Percentiles rank a stretch among this genome's conserved stretches.
These are phyloP conservation scores for Lagenaria siceraria DNA, from an alignment of 306 rosid genomes.

Conservation along the genomic window DNA sequence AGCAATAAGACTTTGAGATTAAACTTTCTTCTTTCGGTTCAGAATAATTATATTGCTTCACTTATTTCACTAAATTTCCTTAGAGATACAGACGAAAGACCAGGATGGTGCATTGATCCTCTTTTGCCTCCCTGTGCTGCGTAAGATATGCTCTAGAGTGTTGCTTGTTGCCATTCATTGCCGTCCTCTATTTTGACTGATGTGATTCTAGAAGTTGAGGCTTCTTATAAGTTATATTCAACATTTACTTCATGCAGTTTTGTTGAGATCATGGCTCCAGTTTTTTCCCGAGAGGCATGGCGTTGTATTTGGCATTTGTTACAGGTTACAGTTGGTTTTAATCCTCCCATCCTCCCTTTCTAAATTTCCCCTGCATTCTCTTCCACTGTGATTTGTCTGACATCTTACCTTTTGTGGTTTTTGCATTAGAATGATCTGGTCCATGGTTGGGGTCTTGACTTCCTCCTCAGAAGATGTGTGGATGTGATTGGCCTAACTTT, in stretches of 20 bases:
- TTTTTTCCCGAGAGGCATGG: constrained; percentile 95
- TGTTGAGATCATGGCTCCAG: constrained; percentile 99
- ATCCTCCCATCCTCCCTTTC: background rate
- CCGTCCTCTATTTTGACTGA: background rate
- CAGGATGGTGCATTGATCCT: constrained; percentile 95
- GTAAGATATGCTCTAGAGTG: constrained; percentile 28
- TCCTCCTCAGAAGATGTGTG: constrained; percentile 84
- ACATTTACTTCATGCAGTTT: constrained; percentile 62
- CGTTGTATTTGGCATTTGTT: constrained; percentile 98
- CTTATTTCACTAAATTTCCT: constrained; percentile 7
- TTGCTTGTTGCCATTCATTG: background rate
- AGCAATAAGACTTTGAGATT: constrained; percentile 3
- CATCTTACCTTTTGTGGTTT: background rate
- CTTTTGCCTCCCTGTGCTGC: constrained; percentile 97
- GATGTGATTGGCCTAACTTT: constrained; percentile 36
- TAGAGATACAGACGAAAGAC: constrained; percentile 75
- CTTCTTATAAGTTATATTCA: background rate
- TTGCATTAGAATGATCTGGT: constrained; percentile 77
- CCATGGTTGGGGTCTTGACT: constrained; percentile 99
- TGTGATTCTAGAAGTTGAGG: background rate
- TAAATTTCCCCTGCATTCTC: constrained; percentile 8
- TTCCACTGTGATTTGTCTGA: background rate
- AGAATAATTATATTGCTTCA: background rate
- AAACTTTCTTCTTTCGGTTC: background rate
- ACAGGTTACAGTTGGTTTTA: constrained; percentile 36